A percentile compares a stretch with the other conserved stretches of the same genome.
phyloP scores from a whole-genome alignment of 2,329 filamentous ascomycete species.

The Pleomassaria siparia region DNA sequence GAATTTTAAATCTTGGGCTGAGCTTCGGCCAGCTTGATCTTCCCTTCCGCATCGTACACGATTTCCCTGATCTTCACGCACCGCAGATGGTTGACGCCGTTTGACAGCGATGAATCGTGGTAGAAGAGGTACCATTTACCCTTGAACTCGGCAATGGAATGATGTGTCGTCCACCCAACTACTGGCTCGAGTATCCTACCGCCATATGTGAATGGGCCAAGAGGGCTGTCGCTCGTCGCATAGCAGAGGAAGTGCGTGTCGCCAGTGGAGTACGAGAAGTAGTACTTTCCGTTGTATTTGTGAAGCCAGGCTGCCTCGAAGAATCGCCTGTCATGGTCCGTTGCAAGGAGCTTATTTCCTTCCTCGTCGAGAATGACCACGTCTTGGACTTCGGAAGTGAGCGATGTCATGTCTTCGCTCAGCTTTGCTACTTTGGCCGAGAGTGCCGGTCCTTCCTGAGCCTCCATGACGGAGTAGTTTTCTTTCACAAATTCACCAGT shows the following conservation, averaged over 20 bases:
- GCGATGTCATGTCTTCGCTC: constrained; percentile 65
- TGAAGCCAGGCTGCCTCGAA: constrained; percentile 83
- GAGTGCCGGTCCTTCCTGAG: constrained; percentile 54
- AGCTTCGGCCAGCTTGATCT: constrained; percentile 50
- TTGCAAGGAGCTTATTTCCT: constrained; percentile 60
- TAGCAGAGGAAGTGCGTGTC: constrained; percentile 76
- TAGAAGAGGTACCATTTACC: constrained; percentile 75
- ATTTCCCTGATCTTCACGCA: constrained; percentile 76
- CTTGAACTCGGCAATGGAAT: constrained; percentile 73
- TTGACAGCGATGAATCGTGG: constrained; percentile 70
- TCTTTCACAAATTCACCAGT: constrained; percentile 58
- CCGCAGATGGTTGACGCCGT: constrained; percentile 69
- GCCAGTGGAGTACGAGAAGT: constrained; percentile 77
- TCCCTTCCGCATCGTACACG: constrained; percentile 67
- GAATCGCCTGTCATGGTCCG: constrained; percentile 74
- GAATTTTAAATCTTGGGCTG: constrained; percentile 32
- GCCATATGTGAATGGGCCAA: constrained; percentile 72
- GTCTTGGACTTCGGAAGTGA: constrained; percentile 59
- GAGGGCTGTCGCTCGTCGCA: constrained; percentile 63
- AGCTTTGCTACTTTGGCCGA: constrained; percentile 68
- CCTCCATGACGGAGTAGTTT: constrained; percentile 30
- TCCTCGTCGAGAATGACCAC: constrained; percentile 66
- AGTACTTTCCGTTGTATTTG: constrained; percentile 69
- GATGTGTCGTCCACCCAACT: constrained; percentile 79
- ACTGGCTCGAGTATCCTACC: constrained; percentile 75